Evolutionary conservation across 129 eudicot species (phyloP).

Genomic region (Ambrosia artemisiifolia): DNA sequence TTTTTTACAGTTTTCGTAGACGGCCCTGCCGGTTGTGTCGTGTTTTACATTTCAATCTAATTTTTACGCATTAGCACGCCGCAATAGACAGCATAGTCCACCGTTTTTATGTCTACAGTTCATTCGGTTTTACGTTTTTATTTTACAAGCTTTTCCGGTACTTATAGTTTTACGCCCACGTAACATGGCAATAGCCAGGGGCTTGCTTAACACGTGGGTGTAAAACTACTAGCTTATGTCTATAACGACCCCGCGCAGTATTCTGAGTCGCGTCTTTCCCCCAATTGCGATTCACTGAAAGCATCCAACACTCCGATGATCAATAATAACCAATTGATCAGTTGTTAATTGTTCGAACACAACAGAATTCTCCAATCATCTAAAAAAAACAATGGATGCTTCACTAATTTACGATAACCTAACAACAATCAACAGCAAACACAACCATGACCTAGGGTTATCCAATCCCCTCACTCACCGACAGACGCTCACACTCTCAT

Average conservation of each 20-base stretch:
- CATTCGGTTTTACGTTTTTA: too few species aligned
- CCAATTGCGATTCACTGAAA: background rate
- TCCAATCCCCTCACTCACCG: conserved; percentile 20
- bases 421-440: conserved; percentile 19
- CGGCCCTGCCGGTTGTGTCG: too few species aligned
- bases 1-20: too few species aligned
- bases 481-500: conserved; percentile 16
- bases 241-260: background rate
- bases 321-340: background rate
- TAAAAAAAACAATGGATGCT: conserved; percentile 24
- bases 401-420: conserved; percentile 25
- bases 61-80: too few species aligned
- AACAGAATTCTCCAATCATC: background rate
- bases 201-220: too few species aligned
- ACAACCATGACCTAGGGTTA: conserved; percentile 13
- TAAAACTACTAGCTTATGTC: too few species aligned
- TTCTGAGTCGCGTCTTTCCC: conserved; percentile 4
- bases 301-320: background rate
- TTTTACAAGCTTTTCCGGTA: too few species aligned
- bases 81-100: too few species aligned
- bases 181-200: too few species aligned
- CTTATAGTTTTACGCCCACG: too few species aligned
- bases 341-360: conserved; percentile 8
- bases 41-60: too few species aligned
- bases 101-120: too few species aligned